These are phyloP conservation scores for Suillus plorans DNA, from an alignment of 768 basidiomycete species.

Conservation along the genomic window DNA sequence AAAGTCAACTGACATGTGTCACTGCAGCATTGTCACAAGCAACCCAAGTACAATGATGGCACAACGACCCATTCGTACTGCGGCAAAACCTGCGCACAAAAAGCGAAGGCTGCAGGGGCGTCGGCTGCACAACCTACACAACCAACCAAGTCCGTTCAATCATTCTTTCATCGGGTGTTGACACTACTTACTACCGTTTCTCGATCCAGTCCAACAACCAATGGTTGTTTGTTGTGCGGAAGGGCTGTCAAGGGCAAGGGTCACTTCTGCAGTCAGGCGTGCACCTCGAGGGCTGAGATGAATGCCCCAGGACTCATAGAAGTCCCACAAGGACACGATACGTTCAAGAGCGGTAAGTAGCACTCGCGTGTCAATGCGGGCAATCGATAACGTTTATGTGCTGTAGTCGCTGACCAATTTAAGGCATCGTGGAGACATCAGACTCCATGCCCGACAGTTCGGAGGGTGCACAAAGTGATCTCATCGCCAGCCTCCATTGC, in stretches of 20 bases:
- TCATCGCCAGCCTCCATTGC: constrained; percentile 46
- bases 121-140: constrained; percentile 16
- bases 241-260: constrained; percentile 54
- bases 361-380: neutral
- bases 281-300: constrained; percentile 53
- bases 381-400: constrained; percentile 5
- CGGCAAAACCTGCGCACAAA: constrained; percentile 60
- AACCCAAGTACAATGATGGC: constrained; percentile 61
- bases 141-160: constrained; percentile 32
- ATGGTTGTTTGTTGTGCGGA: constrained; percentile 62
- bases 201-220: constrained; percentile 34
- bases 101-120: constrained; percentile 31
- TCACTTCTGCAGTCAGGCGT: constrained; percentile 61
- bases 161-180: constrained; percentile 19
- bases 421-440: constrained; percentile 68
- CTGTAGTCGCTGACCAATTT: constrained; percentile 62
- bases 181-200: constrained; percentile 34
- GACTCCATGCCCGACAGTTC: constrained; percentile 55
- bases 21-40: constrained; percentile 53
- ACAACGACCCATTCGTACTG: constrained; percentile 61
- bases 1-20: constrained; percentile 10
- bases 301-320: constrained; percentile 59
- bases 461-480: constrained; percentile 64
- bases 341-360: constrained; percentile 62
- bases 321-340: constrained; percentile 56